Percentiles rank a stretch among this genome's conserved stretches.
Evolutionary conservation across 768 basidiomycete species (phyloP).

Genomic region (Boletellus sp.): DNA sequence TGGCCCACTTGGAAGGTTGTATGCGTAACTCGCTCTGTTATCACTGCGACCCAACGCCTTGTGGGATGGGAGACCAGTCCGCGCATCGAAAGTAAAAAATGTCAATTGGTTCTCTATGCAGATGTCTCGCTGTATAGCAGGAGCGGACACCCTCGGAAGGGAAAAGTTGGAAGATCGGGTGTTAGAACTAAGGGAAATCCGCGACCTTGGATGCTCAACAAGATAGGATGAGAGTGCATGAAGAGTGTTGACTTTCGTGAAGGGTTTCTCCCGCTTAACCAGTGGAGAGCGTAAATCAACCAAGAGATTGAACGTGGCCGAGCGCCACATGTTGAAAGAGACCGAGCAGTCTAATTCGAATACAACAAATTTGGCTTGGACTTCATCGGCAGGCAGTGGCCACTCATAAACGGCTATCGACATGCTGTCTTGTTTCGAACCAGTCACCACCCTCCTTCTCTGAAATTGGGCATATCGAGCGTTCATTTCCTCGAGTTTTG

Average conservation of each 20-base stretch:
- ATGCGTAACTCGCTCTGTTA: conserved; percentile 26
- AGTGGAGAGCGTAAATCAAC: conserved; percentile 29
- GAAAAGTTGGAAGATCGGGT: conserved; percentile 31
- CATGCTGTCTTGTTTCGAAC: too few species aligned
- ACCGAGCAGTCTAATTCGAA: background rate
- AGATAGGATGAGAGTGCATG: background rate
- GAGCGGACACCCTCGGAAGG: conserved; percentile 28
- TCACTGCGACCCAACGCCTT: conserved; percentile 6
- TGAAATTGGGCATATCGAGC: background rate
- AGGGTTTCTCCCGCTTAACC: background rate
- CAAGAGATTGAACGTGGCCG: conserved; percentile 25
- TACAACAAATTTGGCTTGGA: background rate
- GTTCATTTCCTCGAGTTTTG: conserved; percentile 22
- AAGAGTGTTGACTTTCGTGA: conserved; percentile 2
- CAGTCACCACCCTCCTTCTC: background rate
- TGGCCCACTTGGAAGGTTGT: conserved; percentile 29
- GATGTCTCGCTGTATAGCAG: conserved; percentile 15
- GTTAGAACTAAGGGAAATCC: conserved; percentile 36
- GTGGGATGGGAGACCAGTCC: conserved; percentile 9
- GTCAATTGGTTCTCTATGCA: conserved; percentile 29
- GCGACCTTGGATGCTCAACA: conserved; percentile 6
- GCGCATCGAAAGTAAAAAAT: conserved; percentile 29
- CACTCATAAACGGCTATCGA: conserved; percentile 37
- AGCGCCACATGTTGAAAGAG: background rate
- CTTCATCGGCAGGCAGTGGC: conserved; percentile 38